These are phyloP conservation scores for Lentinula edodes DNA, from an alignment of 768 basidiomycete genomes.

Conservation along the genomic window DNA sequence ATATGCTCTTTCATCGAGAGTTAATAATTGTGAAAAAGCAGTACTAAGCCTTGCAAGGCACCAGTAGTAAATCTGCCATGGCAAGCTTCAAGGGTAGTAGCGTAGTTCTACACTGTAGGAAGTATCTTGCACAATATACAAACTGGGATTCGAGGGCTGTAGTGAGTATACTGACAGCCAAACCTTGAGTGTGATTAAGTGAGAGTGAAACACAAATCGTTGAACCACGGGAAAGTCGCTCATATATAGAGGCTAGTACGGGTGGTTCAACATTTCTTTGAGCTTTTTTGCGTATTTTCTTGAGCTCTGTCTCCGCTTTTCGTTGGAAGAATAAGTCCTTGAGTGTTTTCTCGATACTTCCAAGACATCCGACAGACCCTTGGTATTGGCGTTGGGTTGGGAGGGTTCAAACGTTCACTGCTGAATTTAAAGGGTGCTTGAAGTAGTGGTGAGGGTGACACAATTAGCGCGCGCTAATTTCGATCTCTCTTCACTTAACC, in stretches of 20 bases:
- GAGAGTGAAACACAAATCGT: not conserved
- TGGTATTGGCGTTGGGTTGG: not conserved
- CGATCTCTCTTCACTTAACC: no score
- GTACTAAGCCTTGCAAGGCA: no score
- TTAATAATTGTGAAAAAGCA: no score
- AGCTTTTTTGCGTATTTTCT: not conserved
- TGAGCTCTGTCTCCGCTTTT: slow-evolving; percentile 5
- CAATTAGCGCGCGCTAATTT: no score
- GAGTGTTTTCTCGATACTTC: slow-evolving; percentile 10
- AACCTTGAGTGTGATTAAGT: not conserved
- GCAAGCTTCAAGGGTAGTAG: no score
- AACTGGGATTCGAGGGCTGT: not conserved
- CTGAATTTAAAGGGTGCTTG: no score
- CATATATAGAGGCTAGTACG: not conserved
- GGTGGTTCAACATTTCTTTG: not conserved
- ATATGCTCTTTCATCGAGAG: not conserved
- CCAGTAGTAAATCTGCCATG: no score
- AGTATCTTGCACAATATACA: not conserved
- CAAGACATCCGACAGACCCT: not conserved
- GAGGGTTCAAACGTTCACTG: no score
- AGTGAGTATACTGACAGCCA: not conserved
- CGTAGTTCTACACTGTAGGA: no score
- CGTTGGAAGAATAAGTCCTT: slow-evolving; percentile 15
- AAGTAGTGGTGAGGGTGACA: no score
- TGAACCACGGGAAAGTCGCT: not conserved